Base-by-base conservation (phyloP, 2,329 filamentous ascomycete genomes). In the Beauveria australis region DNA sequence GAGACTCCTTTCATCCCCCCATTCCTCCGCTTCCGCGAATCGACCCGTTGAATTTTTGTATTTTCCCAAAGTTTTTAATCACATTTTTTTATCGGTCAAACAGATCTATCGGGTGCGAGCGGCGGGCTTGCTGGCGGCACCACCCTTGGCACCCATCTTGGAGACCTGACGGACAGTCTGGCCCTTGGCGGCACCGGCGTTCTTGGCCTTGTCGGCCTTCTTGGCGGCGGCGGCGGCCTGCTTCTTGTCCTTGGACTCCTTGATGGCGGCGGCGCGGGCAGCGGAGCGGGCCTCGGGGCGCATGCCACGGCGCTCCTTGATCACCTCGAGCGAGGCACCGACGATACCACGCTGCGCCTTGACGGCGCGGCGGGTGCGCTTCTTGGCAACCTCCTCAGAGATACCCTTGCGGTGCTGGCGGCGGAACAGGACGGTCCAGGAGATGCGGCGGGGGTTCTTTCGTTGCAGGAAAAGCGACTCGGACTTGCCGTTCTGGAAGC, bases 341-440 rank as follows among this genome's bases (percentile, higher is more conserved):
- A 99, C 94, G 79, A 99, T 96, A 77, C 89, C 93, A 85, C 94
- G 92, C 87, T 99, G 94, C 79, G 90, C 80, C 90, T 99, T 99
- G 82, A 99, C 91, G 75, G 91, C 91, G 77, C 92, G 91, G 84
- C 94, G 94, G 70, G 92, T 92, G 77, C 94, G 92, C 89, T 97
- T 97, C 90, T 99, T 99, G 84, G 93, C 92, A 76, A 96, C 89
- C 87, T 99, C 94, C 94, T 99, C 94, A 86, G 93, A 96, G 83
- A 97, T 95, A 89, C 94, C 94, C 92, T 99, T 99, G 86, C 92
- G 94, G 89, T 97, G 93, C 84, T 96, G 91, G 81, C 93, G 90
- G 80, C 94, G 89, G 91, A 91, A 99, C 68, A 99, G 90, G 74
- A 92, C 88, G 70, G 94, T 99, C 94, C 94, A 99, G 72, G 93